Evolutionary conservation across 1,139 yeast species (phyloP).

Genomic region (Lodderomyces pseudojiufengensis): DNA sequence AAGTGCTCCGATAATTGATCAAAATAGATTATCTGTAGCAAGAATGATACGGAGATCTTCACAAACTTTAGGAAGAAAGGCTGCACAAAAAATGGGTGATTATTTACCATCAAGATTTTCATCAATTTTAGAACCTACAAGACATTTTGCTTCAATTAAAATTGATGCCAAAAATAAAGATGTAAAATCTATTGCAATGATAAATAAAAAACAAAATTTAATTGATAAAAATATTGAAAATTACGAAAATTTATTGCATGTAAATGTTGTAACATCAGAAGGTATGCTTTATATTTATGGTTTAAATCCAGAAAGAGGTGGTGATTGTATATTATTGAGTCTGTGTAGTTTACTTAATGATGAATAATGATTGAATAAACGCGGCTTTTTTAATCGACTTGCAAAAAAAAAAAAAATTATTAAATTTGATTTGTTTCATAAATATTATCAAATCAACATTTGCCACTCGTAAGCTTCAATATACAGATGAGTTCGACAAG

Average conservation of each 20-base stretch:
- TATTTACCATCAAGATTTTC: slow-evolving; percentile 80
- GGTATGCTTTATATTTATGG: slow-evolving; percentile 86
- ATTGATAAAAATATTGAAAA: slow-evolving; percentile 29
- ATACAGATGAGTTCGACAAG: slow-evolving; percentile 3
- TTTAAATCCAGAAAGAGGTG: slow-evolving; percentile 85
- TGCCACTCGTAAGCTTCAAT: slow-evolving; percentile 7
- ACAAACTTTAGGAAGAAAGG: slow-evolving; percentile 61
- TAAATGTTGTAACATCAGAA: slow-evolving; percentile 80
- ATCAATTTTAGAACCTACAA: slow-evolving; percentile 83
- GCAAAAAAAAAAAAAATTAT: slow-evolving; percentile 1
- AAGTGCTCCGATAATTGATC: slow-evolving; percentile 66
- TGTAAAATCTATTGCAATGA: slow-evolving; percentile 60
- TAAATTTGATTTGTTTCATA: too few species aligned
- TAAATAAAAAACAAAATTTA: slow-evolving; percentile 39
- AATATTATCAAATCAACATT: not conserved
- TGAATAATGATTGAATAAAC: slow-evolving; percentile 5
- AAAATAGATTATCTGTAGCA: slow-evolving; percentile 66
- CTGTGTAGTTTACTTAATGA: slow-evolving; percentile 53
- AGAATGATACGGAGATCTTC: slow-evolving; percentile 60
- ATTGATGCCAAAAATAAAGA: slow-evolving; percentile 65
- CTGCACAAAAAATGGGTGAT: slow-evolving; percentile 87
- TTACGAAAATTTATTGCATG: slow-evolving; percentile 44
- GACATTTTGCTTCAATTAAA: slow-evolving; percentile 92
- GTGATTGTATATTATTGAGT: slow-evolving; percentile 79
- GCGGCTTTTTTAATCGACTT: too few species aligned